Evolutionary conservation across 2,329 filamentous ascomycete species (phyloP), one percentile per base, ranked within the genome.

Genomic region (Exophiala aquamarina): DNA sequence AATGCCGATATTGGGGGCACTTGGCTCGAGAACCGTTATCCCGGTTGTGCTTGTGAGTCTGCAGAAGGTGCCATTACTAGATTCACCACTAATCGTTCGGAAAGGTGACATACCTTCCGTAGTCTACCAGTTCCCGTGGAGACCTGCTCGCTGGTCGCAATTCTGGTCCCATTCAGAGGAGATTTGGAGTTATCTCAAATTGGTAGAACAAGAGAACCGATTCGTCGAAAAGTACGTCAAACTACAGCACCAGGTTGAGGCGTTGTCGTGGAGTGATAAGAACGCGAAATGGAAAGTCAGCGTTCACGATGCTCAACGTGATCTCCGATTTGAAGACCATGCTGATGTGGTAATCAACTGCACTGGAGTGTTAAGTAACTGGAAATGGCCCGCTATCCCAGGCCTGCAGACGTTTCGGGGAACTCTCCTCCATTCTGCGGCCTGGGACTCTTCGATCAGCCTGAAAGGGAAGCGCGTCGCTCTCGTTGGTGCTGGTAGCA

Each of bases 11-110:
- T 69, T 47, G 65, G 64, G 5, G 66, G 64, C 15, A 62, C 65
- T 37, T 66, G 63, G 64, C 55, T 69, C 2, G 69, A 69, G 40
- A 72, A 72, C 37, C 54, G 59, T 2, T 71, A 70, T 42, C 69
- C 69, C 0, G 70, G 70, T 3, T 68, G 70, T 15, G 61, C 58
- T 14, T 70, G 62, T 40, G 11, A 26, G 19, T 26, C 11, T 8
- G 18, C 15, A n/a, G 11, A 17, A 18, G n/a, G 17, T 18, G n/a
- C 9, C 6, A 18, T 6, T 35, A 14, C n/a, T 35, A 6, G 32
- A 35, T 35, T 5, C n/a, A 14, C n/a, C n/a, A 35, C 17, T 56
- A 52, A 20, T 50, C 49, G 38, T 45, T 54, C 21, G 43, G 46
- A 11, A 19, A 33, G 19, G 23, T 26, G 65, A 67, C 60, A 61